Evolutionary conservation across 2,329 filamentous ascomycete species (phyloP).

Genomic region (Beauveria varroae): DNA sequence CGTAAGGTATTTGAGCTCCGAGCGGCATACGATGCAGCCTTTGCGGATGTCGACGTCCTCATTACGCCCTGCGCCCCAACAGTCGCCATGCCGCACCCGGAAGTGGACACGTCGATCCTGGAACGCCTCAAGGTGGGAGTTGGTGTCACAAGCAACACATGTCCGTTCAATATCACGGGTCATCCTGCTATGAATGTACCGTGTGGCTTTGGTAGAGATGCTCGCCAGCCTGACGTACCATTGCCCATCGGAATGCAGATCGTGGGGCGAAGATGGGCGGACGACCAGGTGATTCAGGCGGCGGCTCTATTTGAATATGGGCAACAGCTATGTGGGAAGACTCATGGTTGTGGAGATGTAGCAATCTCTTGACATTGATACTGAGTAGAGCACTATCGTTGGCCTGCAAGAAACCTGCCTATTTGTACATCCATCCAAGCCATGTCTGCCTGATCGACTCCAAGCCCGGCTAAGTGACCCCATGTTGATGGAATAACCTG

Average conservation of each 20-base stretch:
- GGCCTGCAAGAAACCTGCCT: too few species aligned
- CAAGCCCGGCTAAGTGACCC: constrained; percentile 29
- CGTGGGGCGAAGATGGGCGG: not conserved
- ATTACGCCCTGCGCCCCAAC: constrained; percentile 41
- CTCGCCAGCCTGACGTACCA: not conserved
- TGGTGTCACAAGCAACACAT: constrained; percentile 38
- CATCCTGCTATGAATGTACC: not conserved
- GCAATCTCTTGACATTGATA: too few species aligned
- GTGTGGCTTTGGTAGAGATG: not conserved
- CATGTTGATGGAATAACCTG: constrained; percentile 28
- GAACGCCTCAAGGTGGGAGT: constrained; percentile 36
- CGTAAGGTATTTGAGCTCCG: constrained; percentile 27
- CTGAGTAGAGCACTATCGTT: too few species aligned
- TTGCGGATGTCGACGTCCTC: constrained; percentile 38
- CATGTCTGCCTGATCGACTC: constrained; percentile 21
- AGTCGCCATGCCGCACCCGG: constrained; percentile 30
- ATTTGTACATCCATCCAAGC: constrained; percentile 22
- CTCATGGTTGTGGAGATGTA: too few species aligned
- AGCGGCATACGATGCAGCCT: constrained; percentile 38
- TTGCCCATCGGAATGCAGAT: not conserved
- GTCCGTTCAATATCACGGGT: constrained; percentile 32
- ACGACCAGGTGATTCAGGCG: not conserved
- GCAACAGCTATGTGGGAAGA: too few species aligned
- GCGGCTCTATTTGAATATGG: not conserved
- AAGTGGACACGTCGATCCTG: constrained; percentile 17